Conservation (phyloP, 176 grass and related monocot genomes). For the Elaeis guineensis region DNA sequence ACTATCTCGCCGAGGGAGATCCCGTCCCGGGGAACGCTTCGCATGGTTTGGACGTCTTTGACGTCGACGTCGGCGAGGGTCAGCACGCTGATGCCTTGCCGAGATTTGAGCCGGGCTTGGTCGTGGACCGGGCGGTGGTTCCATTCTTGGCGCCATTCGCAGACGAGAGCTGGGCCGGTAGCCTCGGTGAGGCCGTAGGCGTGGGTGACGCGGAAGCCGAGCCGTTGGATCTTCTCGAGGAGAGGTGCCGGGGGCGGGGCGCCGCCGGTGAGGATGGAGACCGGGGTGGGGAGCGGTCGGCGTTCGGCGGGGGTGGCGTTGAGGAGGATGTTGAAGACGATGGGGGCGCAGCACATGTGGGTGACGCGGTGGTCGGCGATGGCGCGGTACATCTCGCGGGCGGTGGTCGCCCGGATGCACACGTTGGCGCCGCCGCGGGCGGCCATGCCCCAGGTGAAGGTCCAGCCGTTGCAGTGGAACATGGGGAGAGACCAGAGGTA, state of each 20-base stretch:
- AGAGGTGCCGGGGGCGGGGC: slow-evolving; percentile 40
- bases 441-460: slow-evolving; percentile 65
- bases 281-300: neutral
- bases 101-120: slow-evolving; percentile 30
- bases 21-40: slow-evolving; percentile 46
- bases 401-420: slow-evolving; percentile 30
- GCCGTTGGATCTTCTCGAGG: slow-evolving; percentile 29
- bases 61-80: slow-evolving; percentile 41
- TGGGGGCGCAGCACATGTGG: slow-evolving; percentile 61
- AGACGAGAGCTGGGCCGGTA: slow-evolving; percentile 45
- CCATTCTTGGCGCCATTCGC: slow-evolving; percentile 51
- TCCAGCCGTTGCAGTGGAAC: slow-evolving; percentile 80
- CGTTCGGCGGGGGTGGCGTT: slow-evolving; percentile 5
- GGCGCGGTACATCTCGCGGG: slow-evolving; percentile 36
- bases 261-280: slow-evolving; percentile 46
- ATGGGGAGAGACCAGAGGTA: slow-evolving; percentile 65
- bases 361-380: slow-evolving; percentile 37
- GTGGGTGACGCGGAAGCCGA: slow-evolving; percentile 47
- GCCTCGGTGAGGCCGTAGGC: slow-evolving; percentile 61
- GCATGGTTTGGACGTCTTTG: slow-evolving; percentile 35
- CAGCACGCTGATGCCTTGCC: slow-evolving; percentile 48
- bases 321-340: slow-evolving; percentile 47
- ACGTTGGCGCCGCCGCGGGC: slow-evolving; percentile 54
- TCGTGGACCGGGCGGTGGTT: slow-evolving; percentile 15
- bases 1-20: slow-evolving; percentile 37